A percentile compares a stretch with the other conserved stretches of the same genome.
phyloP scores from a whole-genome alignment of 2,329 filamentous ascomycete genomes.

The Aspergillus eucalypticola region DNA sequence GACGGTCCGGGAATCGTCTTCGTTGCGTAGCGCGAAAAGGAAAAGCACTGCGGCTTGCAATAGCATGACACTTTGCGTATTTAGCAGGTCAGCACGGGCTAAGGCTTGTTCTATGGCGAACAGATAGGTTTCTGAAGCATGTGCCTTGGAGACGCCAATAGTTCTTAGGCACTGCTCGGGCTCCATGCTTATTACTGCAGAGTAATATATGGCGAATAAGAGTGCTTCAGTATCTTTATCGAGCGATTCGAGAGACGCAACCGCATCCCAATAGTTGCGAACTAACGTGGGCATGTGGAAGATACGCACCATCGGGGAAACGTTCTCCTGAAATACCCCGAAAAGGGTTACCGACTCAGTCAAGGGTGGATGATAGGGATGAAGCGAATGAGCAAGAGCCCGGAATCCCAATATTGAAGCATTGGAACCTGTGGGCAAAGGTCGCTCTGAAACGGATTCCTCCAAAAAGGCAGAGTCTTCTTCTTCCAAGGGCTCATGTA shows the following conservation, averaged over 20 bases:
- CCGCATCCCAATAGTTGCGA: slow-evolving; percentile 48
- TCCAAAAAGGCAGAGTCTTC: slow-evolving; percentile 50
- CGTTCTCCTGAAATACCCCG: slow-evolving; percentile 26
- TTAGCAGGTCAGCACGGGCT: slow-evolving; percentile 60
- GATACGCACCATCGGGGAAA: slow-evolving; percentile 58
- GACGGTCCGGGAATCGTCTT: slow-evolving; percentile 27
- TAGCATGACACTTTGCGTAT: slow-evolving; percentile 57
- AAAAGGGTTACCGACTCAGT: slow-evolving; percentile 18
- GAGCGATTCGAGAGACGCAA: slow-evolving; percentile 48
- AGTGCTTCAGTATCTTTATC: slow-evolving; percentile 55
- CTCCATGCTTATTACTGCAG: slow-evolving; percentile 54
- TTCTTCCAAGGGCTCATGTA: slow-evolving; percentile 45
- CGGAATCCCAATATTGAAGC: slow-evolving; percentile 46
- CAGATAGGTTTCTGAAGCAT: slow-evolving; percentile 54
- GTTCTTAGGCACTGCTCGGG: slow-evolving; percentile 48
- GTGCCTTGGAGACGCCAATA: slow-evolving; percentile 49
- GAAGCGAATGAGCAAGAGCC: slow-evolving; percentile 54
- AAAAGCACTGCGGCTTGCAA: slow-evolving; percentile 62
- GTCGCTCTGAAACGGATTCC: slow-evolving; percentile 28
- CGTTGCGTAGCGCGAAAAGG: slow-evolving; percentile 47
- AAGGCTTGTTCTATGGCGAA: slow-evolving; percentile 61
- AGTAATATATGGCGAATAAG: slow-evolving; percentile 62
- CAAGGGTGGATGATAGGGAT: slow-evolving; percentile 51
- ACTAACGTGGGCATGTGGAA: slow-evolving; percentile 56
- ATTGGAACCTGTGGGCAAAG: slow-evolving; percentile 55